Evolutionary conservation across 768 basidiomycete genomes (phyloP), one percentile per base, ranked within the genome.

Genomic region (Pleurotus cornucopiae): DNA sequence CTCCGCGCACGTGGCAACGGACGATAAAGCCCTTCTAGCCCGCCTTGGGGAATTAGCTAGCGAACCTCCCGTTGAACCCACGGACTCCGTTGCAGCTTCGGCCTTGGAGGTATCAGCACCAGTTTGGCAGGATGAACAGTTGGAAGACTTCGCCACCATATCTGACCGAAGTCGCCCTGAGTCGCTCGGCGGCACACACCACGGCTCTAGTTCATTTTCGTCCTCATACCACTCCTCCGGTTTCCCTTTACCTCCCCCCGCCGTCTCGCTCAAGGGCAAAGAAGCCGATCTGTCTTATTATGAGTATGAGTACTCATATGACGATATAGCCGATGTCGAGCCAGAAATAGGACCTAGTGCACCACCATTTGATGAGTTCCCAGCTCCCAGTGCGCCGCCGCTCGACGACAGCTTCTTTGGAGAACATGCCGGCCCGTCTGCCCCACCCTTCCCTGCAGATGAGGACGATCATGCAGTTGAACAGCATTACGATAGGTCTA

Each of bases 1-100:
- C 48, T 69, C 69, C 14, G 84, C 80, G n/a, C 85, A 87, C 63
- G 71, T 87, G 46, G 84, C 85, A 14, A 84, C 77, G 1, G 85
- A 87, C 64, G 85, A 87, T 66, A 87, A 87, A 64, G 64, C 70
- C 0, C 59, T 78, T n/a, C 73, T 87, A 41, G 82, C 80, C 21
- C 76, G 74, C 34, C 71, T 86, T 41, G 77, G 73, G 1, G 73
- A 73, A 37, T 59, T 81, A 26, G 82, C 79, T 37, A 84, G 82
- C 58, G 75, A 75, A 16, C 85, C 85, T n/a, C 78, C 78, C 5
- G 46, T 57, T 21, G 69, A 71, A 37, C 62, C 51, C 25, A 46
- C 57, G 11, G 54, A 56, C 16, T 56, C 66, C 16, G 49, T 49
- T 20, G 56, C 61, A 47, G 51, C 65, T 11, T 54, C 68, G 1